A percentile compares a stretch with the other conserved stretches of the same genome.
Evolutionary conservation across 352 stramenopile species (phyloP).

Genomic region (Elongisporangium prolatum): DNA sequence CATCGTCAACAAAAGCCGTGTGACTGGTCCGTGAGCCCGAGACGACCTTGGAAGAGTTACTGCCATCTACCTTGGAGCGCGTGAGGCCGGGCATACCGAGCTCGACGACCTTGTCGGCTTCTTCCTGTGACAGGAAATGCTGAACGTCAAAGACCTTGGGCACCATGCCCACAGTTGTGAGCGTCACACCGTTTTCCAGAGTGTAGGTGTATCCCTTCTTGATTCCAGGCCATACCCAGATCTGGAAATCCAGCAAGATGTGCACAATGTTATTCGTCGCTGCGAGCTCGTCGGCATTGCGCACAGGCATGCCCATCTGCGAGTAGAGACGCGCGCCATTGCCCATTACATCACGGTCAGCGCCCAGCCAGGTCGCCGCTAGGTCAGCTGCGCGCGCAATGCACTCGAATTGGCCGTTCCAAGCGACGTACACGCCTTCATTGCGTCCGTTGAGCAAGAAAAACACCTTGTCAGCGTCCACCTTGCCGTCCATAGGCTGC

Average conservation of each 20-base stretch:
- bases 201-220: conserved; percentile 69
- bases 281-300: conserved; percentile 35
- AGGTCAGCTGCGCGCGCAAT: conserved; percentile 32
- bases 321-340: conserved; percentile 75
- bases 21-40: conserved; percentile 69
- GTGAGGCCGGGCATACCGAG: conserved; percentile 43
- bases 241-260: conserved; percentile 76
- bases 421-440: conserved; percentile 73
- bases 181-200: conserved; percentile 60
- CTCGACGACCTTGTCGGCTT: conserved; percentile 56
- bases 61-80: conserved; percentile 66
- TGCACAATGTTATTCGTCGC: conserved; percentile 61
- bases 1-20: conserved; percentile 71
- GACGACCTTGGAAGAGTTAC: conserved; percentile 58
- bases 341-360: conserved; percentile 53
- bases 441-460: conserved; percentile 85
- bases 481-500: conserved; percentile 39
- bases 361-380: conserved; percentile 55
- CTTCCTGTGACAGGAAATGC: conserved; percentile 52
- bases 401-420: conserved; percentile 71
- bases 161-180: conserved; percentile 61
- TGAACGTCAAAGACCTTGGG: conserved; percentile 78
- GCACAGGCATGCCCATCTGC: conserved; percentile 61
- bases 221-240: conserved; percentile 79
- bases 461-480: conserved; percentile 50